Conservation (phyloP, 2,329 filamentous ascomycete genomes). For the Cephalotrichum gorgonifer region DNA sequence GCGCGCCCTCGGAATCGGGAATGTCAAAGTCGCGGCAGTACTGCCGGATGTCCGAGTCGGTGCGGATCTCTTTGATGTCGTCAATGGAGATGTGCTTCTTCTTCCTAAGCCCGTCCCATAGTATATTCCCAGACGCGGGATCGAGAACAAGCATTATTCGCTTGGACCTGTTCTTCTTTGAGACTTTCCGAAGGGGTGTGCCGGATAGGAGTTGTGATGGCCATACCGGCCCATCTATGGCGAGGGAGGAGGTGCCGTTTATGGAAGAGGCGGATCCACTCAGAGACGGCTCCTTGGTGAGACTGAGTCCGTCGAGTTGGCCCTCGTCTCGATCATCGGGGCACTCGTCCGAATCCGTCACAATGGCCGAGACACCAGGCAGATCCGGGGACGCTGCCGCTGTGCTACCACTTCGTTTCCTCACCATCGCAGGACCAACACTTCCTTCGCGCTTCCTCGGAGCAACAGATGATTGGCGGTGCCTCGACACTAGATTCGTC, state of each 20-base stretch:
- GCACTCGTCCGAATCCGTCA: conserved; percentile 49
- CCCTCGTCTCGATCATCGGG: conserved; percentile 38
- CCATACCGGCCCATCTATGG: conserved; percentile 58
- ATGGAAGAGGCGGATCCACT: conserved; percentile 37
- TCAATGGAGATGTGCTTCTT: conserved; percentile 88
- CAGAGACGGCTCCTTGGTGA: conserved; percentile 31
- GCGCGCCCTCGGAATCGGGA: conserved; percentile 53
- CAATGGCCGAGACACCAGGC: conserved; percentile 20
- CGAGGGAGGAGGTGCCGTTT: conserved; percentile 29
- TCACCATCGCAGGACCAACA: conserved; percentile 78
- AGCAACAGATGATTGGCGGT: conserved; percentile 68
- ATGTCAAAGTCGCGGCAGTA: conserved; percentile 78
- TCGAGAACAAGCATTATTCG: conserved; percentile 65
- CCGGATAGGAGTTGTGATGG: conserved; percentile 70
- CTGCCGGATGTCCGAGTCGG: conserved; percentile 73
- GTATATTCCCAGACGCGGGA: conserved; percentile 73
- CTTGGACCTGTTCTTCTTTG: conserved; percentile 65
- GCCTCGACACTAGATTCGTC: conserved; percentile 55
- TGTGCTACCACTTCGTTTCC: conserved; percentile 83
- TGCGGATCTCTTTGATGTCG: conserved; percentile 84
- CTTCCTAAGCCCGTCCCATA: conserved; percentile 71
- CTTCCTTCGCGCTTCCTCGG: conserved; percentile 76
- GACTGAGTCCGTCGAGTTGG: conserved; percentile 25
- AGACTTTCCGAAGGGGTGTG: conserved; percentile 70
- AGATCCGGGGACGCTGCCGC: conserved; percentile 50